Base-by-base conservation (phyloP, 306 rosid genomes). In the Canavalia gladiata region DNA sequence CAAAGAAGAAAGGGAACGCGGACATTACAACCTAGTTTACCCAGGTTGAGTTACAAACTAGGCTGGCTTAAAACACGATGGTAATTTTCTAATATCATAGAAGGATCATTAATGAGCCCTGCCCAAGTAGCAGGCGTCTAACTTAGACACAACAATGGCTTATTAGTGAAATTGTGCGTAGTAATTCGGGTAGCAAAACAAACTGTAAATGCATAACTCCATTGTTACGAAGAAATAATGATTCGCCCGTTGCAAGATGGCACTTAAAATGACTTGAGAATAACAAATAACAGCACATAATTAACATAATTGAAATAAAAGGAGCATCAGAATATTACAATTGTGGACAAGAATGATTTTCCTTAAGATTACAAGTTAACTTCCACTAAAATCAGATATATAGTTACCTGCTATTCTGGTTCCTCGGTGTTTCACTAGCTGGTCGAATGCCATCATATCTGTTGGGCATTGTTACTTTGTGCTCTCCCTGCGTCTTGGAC, bases 371-470 rank as follows among this genome's bases (percentile, higher is more conserved):
- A 18, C 28, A 75, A 74, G 57, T 79, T 25, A 80, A 29, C 45
- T 63, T 63, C 59, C 13, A 30, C 55, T 50, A 72, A 59, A 72
- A 50, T 72, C 8, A 75, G 31, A 65, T 1, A 30, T 28, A 28
- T 56, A 42, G 67, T 83, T 84, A 87, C 90, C 90, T 84, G 79
- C 65, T 62, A 68, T 78, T 73, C 79, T 41, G 88, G 81, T 81
- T 87, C 87, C 86, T 81, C 80, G 54, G 51, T 49, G 75, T 72
- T 71, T 60, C 78, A 51, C 50, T 76, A 70, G 84, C 39, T 39
- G 85, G 72, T 41, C 68, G 78, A 80, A 80, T 81, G 81, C 89
- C 86, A 34, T 81, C 87, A 37, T 81, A 83, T 60, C 86, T 63
- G 74, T 85, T 60, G 76, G 82, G 84, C 76, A 77, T 73, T 89